Percentiles rank a stretch among this genome's conserved stretches.
These are phyloP conservation scores for Nicotiana benthamiana DNA, from an alignment of 257 asterid genomes.

Conservation along the genomic window DNA sequence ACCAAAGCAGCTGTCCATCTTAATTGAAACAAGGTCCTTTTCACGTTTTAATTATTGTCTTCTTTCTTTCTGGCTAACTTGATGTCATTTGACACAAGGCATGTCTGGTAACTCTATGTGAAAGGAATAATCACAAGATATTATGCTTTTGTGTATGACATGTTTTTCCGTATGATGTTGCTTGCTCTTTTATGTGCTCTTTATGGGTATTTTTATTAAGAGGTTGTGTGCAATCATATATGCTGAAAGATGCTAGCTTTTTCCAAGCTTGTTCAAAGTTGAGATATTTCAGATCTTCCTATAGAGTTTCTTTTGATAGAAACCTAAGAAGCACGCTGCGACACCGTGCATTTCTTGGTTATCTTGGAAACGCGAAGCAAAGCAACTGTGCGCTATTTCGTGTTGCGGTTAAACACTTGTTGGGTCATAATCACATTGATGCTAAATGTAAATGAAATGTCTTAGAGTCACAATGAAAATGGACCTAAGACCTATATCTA, in stretches of 20 bases:
- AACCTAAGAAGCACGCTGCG: not conserved
- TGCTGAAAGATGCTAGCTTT: not conserved
- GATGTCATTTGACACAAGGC: not conserved
- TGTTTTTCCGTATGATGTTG: not conserved
- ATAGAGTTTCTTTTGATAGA: not conserved
- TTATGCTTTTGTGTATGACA: not conserved
- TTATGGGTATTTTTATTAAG: not conserved
- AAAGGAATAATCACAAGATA: not conserved
- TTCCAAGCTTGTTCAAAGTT: not conserved
- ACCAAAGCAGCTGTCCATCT: conserved; percentile 32
- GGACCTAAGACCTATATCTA: no score
- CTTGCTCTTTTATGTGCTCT: not conserved
- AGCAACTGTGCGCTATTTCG: not conserved
- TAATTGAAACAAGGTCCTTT: conserved; percentile 70
- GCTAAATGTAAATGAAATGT: not conserved
- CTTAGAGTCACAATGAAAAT: not conserved
- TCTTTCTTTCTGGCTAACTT: not conserved
- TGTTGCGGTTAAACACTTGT: not conserved
- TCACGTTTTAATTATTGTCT: not conserved
- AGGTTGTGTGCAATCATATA: not conserved
- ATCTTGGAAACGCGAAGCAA: not conserved
- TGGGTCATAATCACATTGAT: not conserved
- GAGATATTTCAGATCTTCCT: not conserved
- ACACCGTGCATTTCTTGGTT: not conserved
- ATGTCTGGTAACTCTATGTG: not conserved